Evolutionary conservation across 2,329 filamentous ascomycete genomes (phyloP), one percentile per base, ranked within the genome.

Genomic region (Cladophialophora carrionii): DNA sequence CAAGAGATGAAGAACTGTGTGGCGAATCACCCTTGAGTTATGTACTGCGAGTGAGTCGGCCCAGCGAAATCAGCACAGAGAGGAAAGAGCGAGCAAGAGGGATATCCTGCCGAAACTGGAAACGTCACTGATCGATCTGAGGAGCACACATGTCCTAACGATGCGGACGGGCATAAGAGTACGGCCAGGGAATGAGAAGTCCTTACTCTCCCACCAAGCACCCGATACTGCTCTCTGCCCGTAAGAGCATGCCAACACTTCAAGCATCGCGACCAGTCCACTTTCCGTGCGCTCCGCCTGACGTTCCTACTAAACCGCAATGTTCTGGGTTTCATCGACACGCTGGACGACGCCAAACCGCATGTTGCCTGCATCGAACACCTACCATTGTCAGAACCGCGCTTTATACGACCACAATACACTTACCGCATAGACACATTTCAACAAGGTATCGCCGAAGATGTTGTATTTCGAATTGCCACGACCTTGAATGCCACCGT

Each of bases 401-500:
- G 37, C 12, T 14, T 22, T 24, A n/a, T 1, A 71, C 62, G 22
- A 12, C n/a, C 6, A 29, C 26, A 43, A 26, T 46, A 46, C 1
- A 78, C 83, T 78, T 74, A 86, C 83, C 62, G 84, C 86, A 72
- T 90, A 90, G 62, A 88, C 78, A 26, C 81, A 84, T 79, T 88
- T 88, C 75, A 90, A 75, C 72, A 87, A 88, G 1, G 83, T 83
- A 69, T 85, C 86, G 4, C 87, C 88, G 17, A 88, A 78, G 52
- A 90, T 88, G 72, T 89, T 87, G 70, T 89, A 87, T 2, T 77
- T 72, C 74, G 84, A 78, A 24, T 31, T 52, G 2, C 87, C 87
- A 49, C 86, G 82, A 57, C 83, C 87, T 77, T 90, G 87, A 34
- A 90, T 85, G 2, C 85, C 87, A 5, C 88, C 88, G 72, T 87